These are phyloP conservation scores for Cystoderma amianthinum DNA, from an alignment of 768 basidiomycete genomes.

Conservation along the genomic window DNA sequence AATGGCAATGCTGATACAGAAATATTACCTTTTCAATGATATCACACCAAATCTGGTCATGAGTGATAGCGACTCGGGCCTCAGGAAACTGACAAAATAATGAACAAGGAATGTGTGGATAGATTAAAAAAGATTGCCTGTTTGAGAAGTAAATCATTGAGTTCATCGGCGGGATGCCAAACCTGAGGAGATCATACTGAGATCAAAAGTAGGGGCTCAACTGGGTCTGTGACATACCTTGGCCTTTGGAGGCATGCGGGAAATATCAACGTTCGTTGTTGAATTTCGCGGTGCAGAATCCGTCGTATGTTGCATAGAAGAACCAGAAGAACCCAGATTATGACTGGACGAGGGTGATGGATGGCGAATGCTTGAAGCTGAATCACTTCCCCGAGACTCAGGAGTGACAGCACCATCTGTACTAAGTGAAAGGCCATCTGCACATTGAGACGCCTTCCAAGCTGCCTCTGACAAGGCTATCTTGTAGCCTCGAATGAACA, in stretches of 20 bases:
- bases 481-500: slow-evolving; percentile 1
- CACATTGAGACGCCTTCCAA: background rate
- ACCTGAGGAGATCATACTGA: background rate
- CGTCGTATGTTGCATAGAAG: background rate
- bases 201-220: background rate
- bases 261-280: background rate
- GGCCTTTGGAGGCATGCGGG: background rate
- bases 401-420: background rate
- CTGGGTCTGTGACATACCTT: background rate
- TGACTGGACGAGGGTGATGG: background rate
- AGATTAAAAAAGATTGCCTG: background rate
- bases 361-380: background rate
- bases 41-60: background rate
- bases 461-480: background rate
- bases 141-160: background rate
- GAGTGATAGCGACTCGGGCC: background rate
- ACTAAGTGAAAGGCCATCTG: background rate
- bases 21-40: no score
- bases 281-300: no score
- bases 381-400: background rate
- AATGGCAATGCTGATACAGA: no score
- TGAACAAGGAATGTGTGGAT: background rate
- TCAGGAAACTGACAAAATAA: no score
- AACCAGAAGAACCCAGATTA: background rate
- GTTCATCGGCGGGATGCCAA: background rate